Evolutionary conservation across 2,329 filamentous ascomycete genomes (phyloP).

Genomic region (Calycina herbarum): DNA sequence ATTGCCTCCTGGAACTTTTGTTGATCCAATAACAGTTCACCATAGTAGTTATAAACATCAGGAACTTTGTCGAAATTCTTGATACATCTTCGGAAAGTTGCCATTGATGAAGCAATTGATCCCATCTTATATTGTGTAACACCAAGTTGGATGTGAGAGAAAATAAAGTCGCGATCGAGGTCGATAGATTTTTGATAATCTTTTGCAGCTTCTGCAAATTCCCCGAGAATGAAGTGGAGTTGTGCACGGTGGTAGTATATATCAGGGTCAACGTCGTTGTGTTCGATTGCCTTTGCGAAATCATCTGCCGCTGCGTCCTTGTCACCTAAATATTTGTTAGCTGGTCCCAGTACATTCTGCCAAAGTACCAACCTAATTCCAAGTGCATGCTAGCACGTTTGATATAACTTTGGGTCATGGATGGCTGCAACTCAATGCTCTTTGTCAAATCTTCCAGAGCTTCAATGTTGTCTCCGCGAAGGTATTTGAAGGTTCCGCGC

Average conservation of each 20-base stretch:
- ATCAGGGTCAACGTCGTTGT: slow-evolving; percentile 88
- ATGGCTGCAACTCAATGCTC: slow-evolving; percentile 86
- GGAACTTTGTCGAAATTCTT: slow-evolving; percentile 98
- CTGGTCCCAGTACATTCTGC: neutral
- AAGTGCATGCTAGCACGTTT: slow-evolving; percentile 98
- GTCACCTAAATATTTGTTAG: slow-evolving; percentile 57
- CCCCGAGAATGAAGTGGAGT: slow-evolving; percentile 94
- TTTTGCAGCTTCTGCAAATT: slow-evolving; percentile 90
- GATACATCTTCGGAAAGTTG: slow-evolving; percentile 93
- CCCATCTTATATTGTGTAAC: slow-evolving; percentile 99
- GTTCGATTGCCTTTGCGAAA: slow-evolving; percentile 79
- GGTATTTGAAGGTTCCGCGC: slow-evolving; percentile 92
- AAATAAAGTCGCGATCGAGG: slow-evolving; percentile 93
- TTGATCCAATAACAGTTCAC: slow-evolving; percentile 94
- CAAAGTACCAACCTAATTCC: slow-evolving; percentile 68
- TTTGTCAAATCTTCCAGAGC: slow-evolving; percentile 86
- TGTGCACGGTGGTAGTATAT: slow-evolving; percentile 99
- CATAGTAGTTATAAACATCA: slow-evolving; percentile 99
- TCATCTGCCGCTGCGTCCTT: slow-evolving; percentile 84
- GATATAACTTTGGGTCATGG: slow-evolving; percentile 94
- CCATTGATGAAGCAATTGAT: slow-evolving; percentile 95
- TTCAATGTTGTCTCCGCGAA: slow-evolving; percentile 81
- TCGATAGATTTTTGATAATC: slow-evolving; percentile 99
- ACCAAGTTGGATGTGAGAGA: slow-evolving; percentile 98
- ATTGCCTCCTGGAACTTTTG: slow-evolving; percentile 94